These are phyloP conservation scores for Myriosclerotinia duriaeana DNA, from an alignment of 2,329 filamentous ascomycete genomes.

Conservation along the genomic window DNA sequence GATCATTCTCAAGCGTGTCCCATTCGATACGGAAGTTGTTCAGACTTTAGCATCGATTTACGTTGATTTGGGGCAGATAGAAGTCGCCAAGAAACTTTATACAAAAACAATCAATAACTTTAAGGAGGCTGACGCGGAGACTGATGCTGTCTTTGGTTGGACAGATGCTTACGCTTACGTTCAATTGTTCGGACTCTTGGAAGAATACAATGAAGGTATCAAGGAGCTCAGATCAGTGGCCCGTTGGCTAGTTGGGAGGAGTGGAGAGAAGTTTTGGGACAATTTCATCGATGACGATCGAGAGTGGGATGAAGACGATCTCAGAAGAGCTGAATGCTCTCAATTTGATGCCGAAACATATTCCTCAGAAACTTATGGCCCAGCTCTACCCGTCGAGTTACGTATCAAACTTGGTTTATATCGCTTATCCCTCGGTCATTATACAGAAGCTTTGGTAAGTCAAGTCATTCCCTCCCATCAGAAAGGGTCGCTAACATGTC, in stretches of 20 bases:
- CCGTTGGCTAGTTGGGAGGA: constrained; percentile 79
- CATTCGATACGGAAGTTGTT: constrained; percentile 48
- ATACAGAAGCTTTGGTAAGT: constrained; percentile 72
- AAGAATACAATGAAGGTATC: constrained; percentile 65
- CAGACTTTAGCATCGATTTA: constrained; percentile 41
- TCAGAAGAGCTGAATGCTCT: constrained; percentile 61
- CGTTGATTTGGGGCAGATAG: constrained; percentile 40
- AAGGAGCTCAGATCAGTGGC: constrained; percentile 68
- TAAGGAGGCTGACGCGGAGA: constrained; percentile 26
- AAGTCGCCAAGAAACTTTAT: constrained; percentile 41
- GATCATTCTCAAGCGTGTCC: constrained; percentile 49
- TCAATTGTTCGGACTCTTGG: constrained; percentile 70
- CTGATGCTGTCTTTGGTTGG: constrained; percentile 53
- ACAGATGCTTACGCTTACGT: constrained; percentile 82
- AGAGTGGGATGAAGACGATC: constrained; percentile 80
- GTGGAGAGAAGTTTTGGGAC: constrained; percentile 77
- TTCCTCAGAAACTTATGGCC: constrained; percentile 63
- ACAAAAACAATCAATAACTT: constrained; percentile 39
- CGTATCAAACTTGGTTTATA: constrained; percentile 81
- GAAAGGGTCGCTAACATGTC: constrained; percentile 22
- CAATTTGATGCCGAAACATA: constrained; percentile 59
- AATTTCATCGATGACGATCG: constrained; percentile 69
- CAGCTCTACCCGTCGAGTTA: constrained; percentile 75
- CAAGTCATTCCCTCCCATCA: constrained; percentile 24
- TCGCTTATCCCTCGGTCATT: constrained; percentile 67